Evolutionary conservation across 2,329 filamentous ascomycete genomes (phyloP).

Genomic region (Bipolaris gigantea): DNA sequence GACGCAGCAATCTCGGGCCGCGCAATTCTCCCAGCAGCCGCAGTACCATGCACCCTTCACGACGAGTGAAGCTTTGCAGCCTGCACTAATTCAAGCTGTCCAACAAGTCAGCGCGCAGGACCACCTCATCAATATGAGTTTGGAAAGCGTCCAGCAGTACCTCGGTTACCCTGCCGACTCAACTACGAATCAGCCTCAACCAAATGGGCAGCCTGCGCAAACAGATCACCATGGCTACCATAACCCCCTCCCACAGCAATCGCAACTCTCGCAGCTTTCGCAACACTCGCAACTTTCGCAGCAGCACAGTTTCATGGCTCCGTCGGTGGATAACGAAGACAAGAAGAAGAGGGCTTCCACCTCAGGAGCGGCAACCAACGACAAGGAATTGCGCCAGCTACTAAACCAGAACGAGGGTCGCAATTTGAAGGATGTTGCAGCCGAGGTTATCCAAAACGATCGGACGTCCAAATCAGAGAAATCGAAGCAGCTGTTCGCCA

Average conservation of each 20-base stretch:
- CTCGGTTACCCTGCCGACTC: conserved; percentile 33
- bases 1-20: conserved; percentile 19
- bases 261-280: conserved; percentile 27
- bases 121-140: conserved; percentile 31
- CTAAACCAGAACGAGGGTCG: conserved; percentile 70
- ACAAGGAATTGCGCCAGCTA: conserved; percentile 76
- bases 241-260: conserved; percentile 29
- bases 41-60: conserved; percentile 36
- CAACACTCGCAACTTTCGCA: conserved; percentile 31
- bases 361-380: conserved; percentile 75
- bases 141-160: conserved; percentile 41
- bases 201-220: conserved; percentile 28
- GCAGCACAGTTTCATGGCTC: conserved; percentile 31
- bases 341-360: conserved; percentile 60
- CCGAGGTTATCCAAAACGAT: conserved; percentile 76
- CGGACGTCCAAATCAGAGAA: conserved; percentile 79
- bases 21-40: conserved; percentile 24
- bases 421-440: conserved; percentile 69
- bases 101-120: conserved; percentile 44
- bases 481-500: conserved; percentile 82
- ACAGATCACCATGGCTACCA: conserved; percentile 36
- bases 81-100: conserved; percentile 40
- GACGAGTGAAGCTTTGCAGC: conserved; percentile 33
- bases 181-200: conserved; percentile 17
- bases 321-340: conserved; percentile 44